A percentile compares a stretch with the other conserved stretches of the same genome.
phyloP scores from a whole-genome alignment of 2,329 filamentous ascomycete species.

The Colletotrichum noveboracense region DNA sequence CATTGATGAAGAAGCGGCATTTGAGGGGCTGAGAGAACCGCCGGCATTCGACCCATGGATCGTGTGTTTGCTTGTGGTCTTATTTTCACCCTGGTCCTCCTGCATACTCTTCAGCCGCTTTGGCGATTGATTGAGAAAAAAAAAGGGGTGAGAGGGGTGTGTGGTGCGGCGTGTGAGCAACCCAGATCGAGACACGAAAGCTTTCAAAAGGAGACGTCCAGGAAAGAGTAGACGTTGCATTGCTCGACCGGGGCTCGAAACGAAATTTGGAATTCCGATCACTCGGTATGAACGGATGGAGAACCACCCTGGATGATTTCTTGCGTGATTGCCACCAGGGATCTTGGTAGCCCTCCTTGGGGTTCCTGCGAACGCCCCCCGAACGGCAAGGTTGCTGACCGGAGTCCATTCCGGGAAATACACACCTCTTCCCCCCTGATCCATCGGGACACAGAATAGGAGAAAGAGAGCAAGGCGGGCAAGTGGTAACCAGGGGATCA shows the following conservation, averaged over 20 bases:
- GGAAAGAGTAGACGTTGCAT: not conserved
- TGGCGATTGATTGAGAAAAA: not conserved
- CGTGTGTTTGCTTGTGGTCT: not conserved
- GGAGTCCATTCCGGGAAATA: not conserved
- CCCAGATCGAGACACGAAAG: not conserved
- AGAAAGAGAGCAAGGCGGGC: not conserved
- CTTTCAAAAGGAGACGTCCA: not conserved
- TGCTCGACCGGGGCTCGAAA: not conserved
- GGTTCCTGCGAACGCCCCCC: not conserved
- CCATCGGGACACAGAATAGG: not conserved
- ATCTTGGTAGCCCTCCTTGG: not conserved
- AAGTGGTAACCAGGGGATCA: not conserved
- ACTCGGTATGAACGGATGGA: constrained; percentile 21
- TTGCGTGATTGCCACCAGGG: constrained; percentile 16
- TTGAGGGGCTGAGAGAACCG: not conserved
- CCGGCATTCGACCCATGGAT: not conserved
- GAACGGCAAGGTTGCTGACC: not conserved
- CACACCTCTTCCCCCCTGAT: not conserved
- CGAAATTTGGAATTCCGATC: constrained; percentile 15
- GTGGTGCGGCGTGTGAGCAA: not conserved
- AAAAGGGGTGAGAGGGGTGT: not conserved
- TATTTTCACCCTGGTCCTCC: not conserved
- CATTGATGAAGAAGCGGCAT: not conserved
- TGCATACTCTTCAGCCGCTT: not conserved
- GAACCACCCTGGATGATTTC: constrained; percentile 1